Conservation (phyloP, 2,329 filamentous ascomycete genomes). For the Aspergillus intermedius region DNA sequence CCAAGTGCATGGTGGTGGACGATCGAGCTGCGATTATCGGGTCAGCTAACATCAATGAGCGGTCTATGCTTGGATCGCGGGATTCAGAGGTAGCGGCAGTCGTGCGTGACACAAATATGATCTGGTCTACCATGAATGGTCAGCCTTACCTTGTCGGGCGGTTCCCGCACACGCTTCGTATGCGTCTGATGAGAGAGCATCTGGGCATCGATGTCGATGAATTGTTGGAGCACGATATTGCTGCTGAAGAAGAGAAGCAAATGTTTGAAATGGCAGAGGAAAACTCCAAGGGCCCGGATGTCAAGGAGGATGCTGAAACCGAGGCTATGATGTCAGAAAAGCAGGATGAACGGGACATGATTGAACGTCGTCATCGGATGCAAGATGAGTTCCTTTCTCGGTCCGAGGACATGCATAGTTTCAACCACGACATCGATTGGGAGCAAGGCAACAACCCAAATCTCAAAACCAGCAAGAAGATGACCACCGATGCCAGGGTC, state of each 20-base stretch:
- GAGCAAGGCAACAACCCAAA: slow-evolving; percentile 54
- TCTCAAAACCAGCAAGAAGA: slow-evolving; percentile 48
- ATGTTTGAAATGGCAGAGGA: slow-evolving; percentile 55
- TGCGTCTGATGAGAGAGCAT: slow-evolving; percentile 94
- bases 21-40: slow-evolving; percentile 90
- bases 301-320: slow-evolving; percentile 18
- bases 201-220: slow-evolving; percentile 92
- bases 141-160: slow-evolving; percentile 82
- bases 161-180: slow-evolving; percentile 85
- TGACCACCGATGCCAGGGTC: slow-evolving; percentile 53
- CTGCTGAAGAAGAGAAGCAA: slow-evolving; percentile 57
- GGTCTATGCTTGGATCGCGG: slow-evolving; percentile 84
- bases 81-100: slow-evolving; percentile 90
- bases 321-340: slow-evolving; percentile 30
- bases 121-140: slow-evolving; percentile 86
- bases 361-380: slow-evolving; percentile 37
- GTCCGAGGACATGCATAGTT: slow-evolving; percentile 56
- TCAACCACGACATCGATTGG: slow-evolving; percentile 69
- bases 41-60: slow-evolving; percentile 97
- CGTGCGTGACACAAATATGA: slow-evolving; percentile 86
- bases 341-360: slow-evolving; percentile 36
- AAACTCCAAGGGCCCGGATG: slow-evolving; percentile 14
- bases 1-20: slow-evolving; percentile 93
- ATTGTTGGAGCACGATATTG: slow-evolving; percentile 71
- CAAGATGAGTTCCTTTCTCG: slow-evolving; percentile 53